Conservation (phyloP, 2,329 filamentous ascomycete species). For the Davidsoniella virescens region DNA sequence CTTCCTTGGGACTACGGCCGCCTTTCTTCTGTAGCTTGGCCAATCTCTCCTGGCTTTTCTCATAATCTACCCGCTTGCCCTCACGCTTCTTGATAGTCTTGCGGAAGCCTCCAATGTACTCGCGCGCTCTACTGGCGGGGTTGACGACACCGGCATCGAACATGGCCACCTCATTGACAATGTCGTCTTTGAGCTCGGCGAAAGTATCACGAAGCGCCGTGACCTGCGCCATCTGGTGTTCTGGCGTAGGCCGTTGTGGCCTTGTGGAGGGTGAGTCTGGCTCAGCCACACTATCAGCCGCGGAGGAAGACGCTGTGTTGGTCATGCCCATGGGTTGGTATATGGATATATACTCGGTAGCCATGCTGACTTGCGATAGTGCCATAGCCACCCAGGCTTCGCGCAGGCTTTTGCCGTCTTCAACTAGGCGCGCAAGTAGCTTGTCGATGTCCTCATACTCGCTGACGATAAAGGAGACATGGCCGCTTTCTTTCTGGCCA, state of each 20-base stretch:
- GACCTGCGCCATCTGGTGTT: conserved; percentile 45
- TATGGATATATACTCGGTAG: conserved; percentile 52
- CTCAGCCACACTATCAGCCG: conserved; percentile 22
- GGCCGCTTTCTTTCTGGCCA: conserved; percentile 56
- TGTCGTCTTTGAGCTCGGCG: conserved; percentile 52
- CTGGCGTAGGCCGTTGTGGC: conserved; percentile 34
- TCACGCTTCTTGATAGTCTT: conserved; percentile 77
- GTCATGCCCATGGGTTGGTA: conserved; percentile 63
- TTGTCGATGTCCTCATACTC: conserved; percentile 71
- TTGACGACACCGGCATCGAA: conserved; percentile 56
- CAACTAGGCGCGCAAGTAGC: conserved; percentile 59
- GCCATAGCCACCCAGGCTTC: conserved; percentile 64
- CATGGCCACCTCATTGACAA: conserved; percentile 52
- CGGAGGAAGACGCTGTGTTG: conserved; percentile 13
- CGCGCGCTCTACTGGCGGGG: conserved; percentile 53
- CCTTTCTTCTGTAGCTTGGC: conserved; percentile 55
- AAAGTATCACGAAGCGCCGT: conserved; percentile 50
- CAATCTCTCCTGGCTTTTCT: conserved; percentile 56
- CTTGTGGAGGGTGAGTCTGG: conserved; percentile 27
- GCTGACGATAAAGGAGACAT: conserved; percentile 56
- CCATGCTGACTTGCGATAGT: conserved; percentile 48
- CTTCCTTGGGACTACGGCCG: conserved; percentile 56
- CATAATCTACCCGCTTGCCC: conserved; percentile 67
- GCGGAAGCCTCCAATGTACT: conserved; percentile 53
- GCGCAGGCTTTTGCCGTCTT: conserved; percentile 59